A percentile compares a stretch with the other conserved stretches of the same genome.
phyloP scores from a whole-genome alignment of 805 yeast species.

The Sugiyamaella smithiae region DNA sequence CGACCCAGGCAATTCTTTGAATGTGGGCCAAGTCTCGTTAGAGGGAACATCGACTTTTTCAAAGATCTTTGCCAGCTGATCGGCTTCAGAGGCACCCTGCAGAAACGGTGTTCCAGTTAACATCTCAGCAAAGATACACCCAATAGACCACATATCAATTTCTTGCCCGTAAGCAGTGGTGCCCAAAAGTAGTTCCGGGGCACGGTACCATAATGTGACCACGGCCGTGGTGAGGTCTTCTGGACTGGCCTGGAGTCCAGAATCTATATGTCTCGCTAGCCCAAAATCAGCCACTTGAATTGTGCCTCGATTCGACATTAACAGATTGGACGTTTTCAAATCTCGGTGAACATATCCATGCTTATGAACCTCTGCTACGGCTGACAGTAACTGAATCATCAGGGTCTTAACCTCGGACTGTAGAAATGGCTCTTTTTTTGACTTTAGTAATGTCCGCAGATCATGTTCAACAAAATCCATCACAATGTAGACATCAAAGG shows the following conservation, averaged over 20 bases:
- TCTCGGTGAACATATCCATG: slow-evolving; percentile 61
- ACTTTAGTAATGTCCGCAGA: slow-evolving; percentile 23
- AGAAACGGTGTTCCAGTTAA: slow-evolving; percentile 40
- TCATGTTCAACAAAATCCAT: slow-evolving; percentile 36
- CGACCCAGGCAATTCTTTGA: slow-evolving; percentile 79
- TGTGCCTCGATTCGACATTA: slow-evolving; percentile 64
- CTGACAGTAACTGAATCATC: slow-evolving; percentile 29
- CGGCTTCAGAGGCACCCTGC: slow-evolving; percentile 45
- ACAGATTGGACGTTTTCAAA: slow-evolving; percentile 83
- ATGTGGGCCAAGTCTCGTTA: slow-evolving; percentile 44
- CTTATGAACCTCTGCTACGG: slow-evolving; percentile 25
- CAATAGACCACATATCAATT: slow-evolving; percentile 58
- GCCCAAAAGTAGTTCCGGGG: slow-evolving; percentile 40
- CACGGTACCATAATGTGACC: slow-evolving; percentile 51
- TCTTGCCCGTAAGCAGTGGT: slow-evolving; percentile 35
- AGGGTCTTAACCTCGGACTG: slow-evolving; percentile 31
- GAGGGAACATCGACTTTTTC: slow-evolving; percentile 50
- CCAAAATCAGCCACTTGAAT: slow-evolving; percentile 92
- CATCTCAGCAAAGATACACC: slow-evolving; percentile 55
- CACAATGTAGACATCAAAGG: slow-evolving; percentile 25
- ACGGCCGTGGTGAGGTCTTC: slow-evolving; percentile 33
- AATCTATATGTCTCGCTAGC: slow-evolving; percentile 54
- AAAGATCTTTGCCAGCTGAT: slow-evolving; percentile 44
- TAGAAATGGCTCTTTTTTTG: slow-evolving; percentile 31
- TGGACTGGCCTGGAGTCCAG: slow-evolving; percentile 12